Evolutionary conservation across 371 early-diverging fungal genomes (phyloP).

Genomic region (Mortierella sp.): DNA sequence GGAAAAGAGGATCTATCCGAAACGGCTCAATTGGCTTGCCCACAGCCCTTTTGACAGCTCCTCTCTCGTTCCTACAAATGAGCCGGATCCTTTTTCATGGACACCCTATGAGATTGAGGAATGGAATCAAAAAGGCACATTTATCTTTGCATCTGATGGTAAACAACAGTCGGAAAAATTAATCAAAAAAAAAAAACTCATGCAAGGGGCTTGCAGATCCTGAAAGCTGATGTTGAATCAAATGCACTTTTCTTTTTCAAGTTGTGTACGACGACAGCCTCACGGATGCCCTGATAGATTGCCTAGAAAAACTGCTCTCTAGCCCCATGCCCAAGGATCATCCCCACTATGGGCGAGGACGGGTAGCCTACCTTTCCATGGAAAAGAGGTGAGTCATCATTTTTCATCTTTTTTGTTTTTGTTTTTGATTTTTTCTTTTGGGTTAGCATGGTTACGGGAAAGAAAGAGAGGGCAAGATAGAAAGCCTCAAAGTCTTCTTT

Average conservation of each 20-base stretch:
- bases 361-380: slow-evolving; percentile 32
- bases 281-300: slow-evolving; percentile 35
- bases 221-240: background rate
- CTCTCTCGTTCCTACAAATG: background rate
- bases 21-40: slow-evolving; percentile 36
- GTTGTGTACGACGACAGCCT: slow-evolving; percentile 43
- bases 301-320: slow-evolving; percentile 26
- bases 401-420: no score
- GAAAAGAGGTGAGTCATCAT: slow-evolving; percentile 32
- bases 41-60: slow-evolving; percentile 14
- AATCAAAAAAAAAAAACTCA: no score
- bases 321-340: slow-evolving; percentile 30
- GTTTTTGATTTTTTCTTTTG: no score
- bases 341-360: slow-evolving; percentile 17
- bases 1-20: slow-evolving; percentile 1
- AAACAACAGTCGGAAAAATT: background rate
- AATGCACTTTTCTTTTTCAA: slow-evolving; percentile 4
- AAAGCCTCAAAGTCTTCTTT: background rate
- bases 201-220: background rate
- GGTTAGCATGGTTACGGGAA: background rate
- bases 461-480: background rate
- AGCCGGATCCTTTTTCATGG: slow-evolving; percentile 23
- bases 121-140: slow-evolving; percentile 32
- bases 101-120: slow-evolving; percentile 7
- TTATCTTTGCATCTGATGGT: slow-evolving; percentile 46